Evolutionary conservation across 345 rosid genomes (phyloP), one percentile per base, ranked within the genome.

Genomic region (Gossypium stocksii): DNA sequence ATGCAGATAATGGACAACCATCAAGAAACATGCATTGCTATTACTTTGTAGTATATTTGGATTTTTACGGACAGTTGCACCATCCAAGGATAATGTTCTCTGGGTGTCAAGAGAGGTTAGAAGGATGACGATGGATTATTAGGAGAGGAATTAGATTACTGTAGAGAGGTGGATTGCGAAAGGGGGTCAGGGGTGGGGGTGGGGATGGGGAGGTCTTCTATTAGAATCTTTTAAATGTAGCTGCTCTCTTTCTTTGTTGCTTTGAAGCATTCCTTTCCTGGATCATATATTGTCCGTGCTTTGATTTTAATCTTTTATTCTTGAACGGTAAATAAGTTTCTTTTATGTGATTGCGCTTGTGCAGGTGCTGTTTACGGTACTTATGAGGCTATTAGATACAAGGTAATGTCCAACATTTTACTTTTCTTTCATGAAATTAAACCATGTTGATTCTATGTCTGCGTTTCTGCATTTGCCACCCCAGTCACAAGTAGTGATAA

Each of bases 291-390:
- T 34, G 41, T 34, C 41, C 7, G 7, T 34, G 41, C 41, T 4
- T 29, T 29, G 7, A 1, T 16, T 61, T 61, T 15, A 7, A 27
- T 61, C 12, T 61, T 29, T 61, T 29, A 61, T 29, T 29, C 20
- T 71, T 22, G 7, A 6, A 38, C 16, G 1, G 48, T 54, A 10
- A 16, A 41, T 11, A 27, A 57, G 22, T 11, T 41, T 11, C 17
- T 8, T 72, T 22, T 49, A 17, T 5, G 17, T 45, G n/a, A n/a
- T 51, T 62, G 9, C 17, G 2, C 45, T 25, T 70, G 25, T 80
- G 54, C 79, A 86, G 91, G 91, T 70, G 89, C 88, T 78, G 87
- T 86, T 2, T 85, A 85, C 73, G 91, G 91, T 73, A 88, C 91
- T 16, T 88, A 83, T 66, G 89, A 88, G 56, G 88, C 91, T 9